Base-by-base conservation (phyloP, 257 asterid species). In the Schizonepeta tenuifolia region DNA sequence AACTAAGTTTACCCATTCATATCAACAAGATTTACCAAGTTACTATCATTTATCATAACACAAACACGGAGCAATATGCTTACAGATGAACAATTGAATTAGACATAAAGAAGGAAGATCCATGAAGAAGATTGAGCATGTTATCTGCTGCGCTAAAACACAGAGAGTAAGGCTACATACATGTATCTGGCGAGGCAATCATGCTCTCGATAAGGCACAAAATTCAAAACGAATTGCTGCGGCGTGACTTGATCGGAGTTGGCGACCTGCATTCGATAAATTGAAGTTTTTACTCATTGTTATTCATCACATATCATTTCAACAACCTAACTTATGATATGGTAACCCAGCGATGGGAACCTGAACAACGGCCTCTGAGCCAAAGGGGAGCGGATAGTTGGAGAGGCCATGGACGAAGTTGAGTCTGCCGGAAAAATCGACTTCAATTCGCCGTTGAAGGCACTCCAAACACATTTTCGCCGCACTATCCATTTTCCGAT, bases 291-390 rank as follows among this genome's bases (percentile, higher is more conserved):
- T n/a, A 62, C 15, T 65, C 51, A 73, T 11, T 24, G 66, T 67
- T n/a, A 62, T 20, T 65, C 46, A 73, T 15, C 55, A 46, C 24
- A 65, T n/a, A 1, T 14, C 24, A 65, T n/a, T 1, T 14, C 62
- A 65, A 58, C 18, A 53, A 43, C 70, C 22, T 53, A n/a, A 60
- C 17, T 20, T 9, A 71, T 7, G 33, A 8, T 17, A 67, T 46
- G 9, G 43, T 38, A 38, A 38, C 57, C 2, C 75, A 28, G 53
- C 65, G 56, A n/a, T 8, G 24, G 70, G 53, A 53, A 91, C 98
- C 96, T 89, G 89, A 76, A 93, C 92, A 67, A 90, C 78, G 26
- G 97, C 97, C 31, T 80, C 60, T 47, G 93, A 87, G 54, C 85
- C 97, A 20, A 88, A 94, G 24, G 97, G 97, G 58, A 89, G 87